Evolutionary conservation across 805 yeast species (phyloP), one percentile per base, ranked within the genome.

Genomic region (Spathaspora passalidarum): DNA sequence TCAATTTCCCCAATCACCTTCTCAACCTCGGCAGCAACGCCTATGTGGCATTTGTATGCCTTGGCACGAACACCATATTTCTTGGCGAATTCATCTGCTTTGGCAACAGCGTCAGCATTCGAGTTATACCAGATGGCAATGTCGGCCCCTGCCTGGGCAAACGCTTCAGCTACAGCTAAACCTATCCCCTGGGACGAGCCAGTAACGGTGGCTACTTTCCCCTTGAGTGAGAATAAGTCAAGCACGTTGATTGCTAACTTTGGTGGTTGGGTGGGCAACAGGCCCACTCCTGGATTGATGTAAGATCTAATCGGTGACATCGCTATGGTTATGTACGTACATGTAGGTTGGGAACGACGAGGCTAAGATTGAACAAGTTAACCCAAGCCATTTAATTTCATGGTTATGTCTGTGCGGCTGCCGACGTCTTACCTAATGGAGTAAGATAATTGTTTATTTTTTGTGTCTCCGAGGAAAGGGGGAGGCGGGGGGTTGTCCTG

Each of bases 21-120:
- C 40, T 63, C 52, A 38, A 72, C 76, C 44, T 63, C 64, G 13
- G 62, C 66, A 40, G 64, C 57, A 53, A 62, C 64, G 52, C 72
- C 65, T 39, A 72, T 71, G 49, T 71, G 72, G 51, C 72, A 69
- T 49, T 57, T 54, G 56, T 59, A 58, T 14, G 92, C 91, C 57
- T 73, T 76, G 50, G 74, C 76, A 55, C 70, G 75, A 51, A 84
- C 82, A 8, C 81, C 80, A 61, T 84, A 86, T 49, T 75, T 78
- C 41, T 73, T 57, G 57, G 57, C 63, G 9, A 52, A 51, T 34
- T 49, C 49, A 25, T 47, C 52, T 49, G 72, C 63, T 34, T 55
- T 49, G 25, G 53, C 46, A 13, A 25, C 4, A 46, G 76, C 82
- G 43, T 78, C 80, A 17, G 65, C 66, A 38, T 54, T 54, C 38